phyloP scores from a whole-genome alignment of 805 yeast genomes.

The Teunomyces tritomae region DNA sequence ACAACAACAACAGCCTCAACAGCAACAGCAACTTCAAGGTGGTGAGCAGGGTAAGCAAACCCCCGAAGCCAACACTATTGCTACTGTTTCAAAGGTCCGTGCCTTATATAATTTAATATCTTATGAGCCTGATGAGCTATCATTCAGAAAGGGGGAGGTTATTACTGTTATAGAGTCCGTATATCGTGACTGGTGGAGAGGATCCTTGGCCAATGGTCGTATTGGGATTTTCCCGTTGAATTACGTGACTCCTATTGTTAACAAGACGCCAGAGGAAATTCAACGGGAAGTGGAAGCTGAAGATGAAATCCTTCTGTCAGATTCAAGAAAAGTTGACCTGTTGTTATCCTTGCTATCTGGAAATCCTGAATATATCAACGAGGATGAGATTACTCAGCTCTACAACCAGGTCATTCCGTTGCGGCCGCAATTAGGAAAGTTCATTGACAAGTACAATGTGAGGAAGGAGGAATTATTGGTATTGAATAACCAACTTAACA shows the following conservation, averaged over 20 bases:
- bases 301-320: constrained; percentile 49
- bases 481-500: constrained; percentile 65
- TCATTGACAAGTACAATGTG: constrained; percentile 73
- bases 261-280: constrained; percentile 61
- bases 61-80: constrained; percentile 32
- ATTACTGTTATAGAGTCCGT: constrained; percentile 85
- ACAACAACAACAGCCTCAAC: constrained; percentile 10
- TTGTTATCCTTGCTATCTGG: constrained; percentile 55
- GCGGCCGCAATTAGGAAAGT: constrained; percentile 69
- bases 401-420: constrained; percentile 72
- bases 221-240: constrained; percentile 90
- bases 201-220: constrained; percentile 69
- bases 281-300: constrained; percentile 51
- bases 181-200: constrained; percentile 95
- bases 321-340: constrained; percentile 60
- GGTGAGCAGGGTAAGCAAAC: constrained; percentile 9
- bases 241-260: constrained; percentile 78
- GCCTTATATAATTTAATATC: constrained; percentile 83
- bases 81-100: constrained; percentile 61
- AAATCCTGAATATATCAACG: constrained; percentile 40
- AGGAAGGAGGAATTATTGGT: constrained; percentile 75
- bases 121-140: constrained; percentile 80
- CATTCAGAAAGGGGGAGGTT: constrained; percentile 83
- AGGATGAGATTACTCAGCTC: constrained; percentile 65
- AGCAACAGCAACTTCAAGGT: constrained; percentile 6